Evolutionary conservation across 441 rosid species (phyloP), one percentile per base, ranked within the genome.

Genomic region (Breynia disticha): DNA sequence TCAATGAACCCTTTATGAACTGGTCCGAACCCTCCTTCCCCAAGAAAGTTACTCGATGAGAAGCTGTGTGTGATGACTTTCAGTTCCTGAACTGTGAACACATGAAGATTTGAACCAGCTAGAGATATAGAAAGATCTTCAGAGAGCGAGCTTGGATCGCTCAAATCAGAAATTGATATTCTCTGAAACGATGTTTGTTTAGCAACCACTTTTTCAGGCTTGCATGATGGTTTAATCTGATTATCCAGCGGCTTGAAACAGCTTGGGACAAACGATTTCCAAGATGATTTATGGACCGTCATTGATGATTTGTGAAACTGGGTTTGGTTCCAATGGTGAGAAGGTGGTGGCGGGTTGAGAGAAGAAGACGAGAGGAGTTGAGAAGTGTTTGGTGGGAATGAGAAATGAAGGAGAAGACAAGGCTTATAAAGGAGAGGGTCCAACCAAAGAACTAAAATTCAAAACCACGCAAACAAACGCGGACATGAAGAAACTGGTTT

Each of bases 1-100:
- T 82, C 90, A 7, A 82, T 57, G 61, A 89, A 83, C 7, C 93
- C 97, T 68, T 89, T 89, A 54, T 82, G 79, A n/a, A 89, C 97
- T 0, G 86, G 88, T 5, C 96, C 96, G 19, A 87, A 87, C 54
- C 96, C 96, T 12, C 95, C 96, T 72, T 82, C 85, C 0, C 96
- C 96, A 0, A 87, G 55, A 56, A 82, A 58, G 52, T 81, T 85
- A 63, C 70, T 72, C 14, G 81, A 54, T 0, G 88, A 73, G 57
- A 87, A 87, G 67, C 54, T 63, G 50, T 77, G 73, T 3, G 96
- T 87, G 24, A 75, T 72, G 45, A 72, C 48, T 59, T 76, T 75
- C 7, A 87, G 69, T 72, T 87, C 90, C 16, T 69, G 61, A 1
- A 77, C 71, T 0, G 83, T 75, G 50, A 85, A 87, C 14, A 62